These are phyloP conservation scores for Zygosaccharomyces pseudobailii DNA, from an alignment of 1,139 yeast species.

Conservation along the genomic window DNA sequence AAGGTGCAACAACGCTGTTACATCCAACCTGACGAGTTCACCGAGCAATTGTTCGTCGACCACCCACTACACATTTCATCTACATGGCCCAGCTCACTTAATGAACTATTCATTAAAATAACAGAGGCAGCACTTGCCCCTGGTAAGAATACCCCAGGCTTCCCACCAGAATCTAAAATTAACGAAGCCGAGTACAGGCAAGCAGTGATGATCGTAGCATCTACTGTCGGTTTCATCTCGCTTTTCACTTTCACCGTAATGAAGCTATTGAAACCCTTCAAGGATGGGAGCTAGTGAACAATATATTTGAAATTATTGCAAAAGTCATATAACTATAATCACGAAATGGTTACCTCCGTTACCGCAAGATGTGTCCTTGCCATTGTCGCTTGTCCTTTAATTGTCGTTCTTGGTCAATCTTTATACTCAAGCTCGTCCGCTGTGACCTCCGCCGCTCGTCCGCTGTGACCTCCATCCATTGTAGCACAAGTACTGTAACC, in stretches of 20 bases:
- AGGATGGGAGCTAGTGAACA: conserved; percentile 2
- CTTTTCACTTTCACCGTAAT: conserved; percentile 24
- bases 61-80: conserved; percentile 88
- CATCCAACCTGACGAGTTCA: conserved; percentile 81
- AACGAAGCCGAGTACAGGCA: conserved; percentile 40
- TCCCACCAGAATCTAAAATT: conserved; percentile 62
- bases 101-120: conserved; percentile 78
- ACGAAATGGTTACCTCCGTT: too few species aligned
- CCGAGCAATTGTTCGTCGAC: conserved; percentile 47
- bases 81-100: conserved; percentile 80
- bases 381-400: too few species aligned
- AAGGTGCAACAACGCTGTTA: conserved; percentile 89
- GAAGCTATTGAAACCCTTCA: conserved; percentile 17
- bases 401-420: too few species aligned
- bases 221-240: conserved; percentile 53
- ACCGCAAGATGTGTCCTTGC: too few species aligned
- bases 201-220: conserved; percentile 54
- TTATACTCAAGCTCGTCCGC: too few species aligned
- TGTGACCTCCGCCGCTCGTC: not conserved
- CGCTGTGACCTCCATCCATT: not conserved
- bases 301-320: not conserved
- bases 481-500: not conserved
- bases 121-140: conserved; percentile 88
- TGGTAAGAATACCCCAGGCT: conserved; percentile 70
- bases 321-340: too few species aligned